phyloP scores from a whole-genome alignment of 768 basidiomycete species.

The Termitomyces sp. region DNA sequence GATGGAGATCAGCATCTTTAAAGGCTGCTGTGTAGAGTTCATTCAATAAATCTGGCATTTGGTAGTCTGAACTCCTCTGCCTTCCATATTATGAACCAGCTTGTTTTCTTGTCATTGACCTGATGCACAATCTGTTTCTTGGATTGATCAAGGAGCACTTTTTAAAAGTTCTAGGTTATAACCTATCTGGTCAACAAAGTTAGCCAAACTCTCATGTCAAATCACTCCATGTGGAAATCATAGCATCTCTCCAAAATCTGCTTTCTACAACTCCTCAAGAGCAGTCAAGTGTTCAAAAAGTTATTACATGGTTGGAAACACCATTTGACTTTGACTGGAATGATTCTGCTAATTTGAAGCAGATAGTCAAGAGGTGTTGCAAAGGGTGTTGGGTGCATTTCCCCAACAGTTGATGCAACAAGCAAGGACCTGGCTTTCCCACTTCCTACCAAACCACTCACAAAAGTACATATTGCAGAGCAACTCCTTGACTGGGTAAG shows the following conservation, averaged over 20 bases:
- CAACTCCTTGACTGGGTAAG: not conserved
- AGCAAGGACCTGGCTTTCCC: not conserved
- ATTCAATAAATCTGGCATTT: too few relatives aligned
- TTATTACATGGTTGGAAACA: not conserved
- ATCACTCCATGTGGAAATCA: not conserved
- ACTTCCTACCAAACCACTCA: not conserved
- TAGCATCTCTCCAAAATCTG: not conserved
- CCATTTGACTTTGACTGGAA: not conserved
- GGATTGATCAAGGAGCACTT: too few relatives aligned
- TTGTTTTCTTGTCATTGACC: too few relatives aligned
- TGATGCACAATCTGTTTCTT: too few relatives aligned
- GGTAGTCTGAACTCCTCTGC: too few relatives aligned
- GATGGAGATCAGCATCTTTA: too few relatives aligned
- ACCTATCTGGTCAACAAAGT: too few relatives aligned
- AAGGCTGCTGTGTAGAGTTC: too few relatives aligned
- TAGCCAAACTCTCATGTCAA: conserved; percentile 5
- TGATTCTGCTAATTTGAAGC: not conserved
- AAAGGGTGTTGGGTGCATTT: too few relatives aligned
- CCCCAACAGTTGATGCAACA: too few relatives aligned
- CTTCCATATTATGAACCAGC: too few relatives aligned
- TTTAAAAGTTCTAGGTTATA: too few relatives aligned
- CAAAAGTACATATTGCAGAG: not conserved
- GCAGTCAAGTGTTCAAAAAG: not conserved
- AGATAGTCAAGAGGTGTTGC: not conserved
- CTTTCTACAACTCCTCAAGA: conserved; percentile 17